Conservation (phyloP, 805 yeast species). For the Huiozyma sinensis region DNA sequence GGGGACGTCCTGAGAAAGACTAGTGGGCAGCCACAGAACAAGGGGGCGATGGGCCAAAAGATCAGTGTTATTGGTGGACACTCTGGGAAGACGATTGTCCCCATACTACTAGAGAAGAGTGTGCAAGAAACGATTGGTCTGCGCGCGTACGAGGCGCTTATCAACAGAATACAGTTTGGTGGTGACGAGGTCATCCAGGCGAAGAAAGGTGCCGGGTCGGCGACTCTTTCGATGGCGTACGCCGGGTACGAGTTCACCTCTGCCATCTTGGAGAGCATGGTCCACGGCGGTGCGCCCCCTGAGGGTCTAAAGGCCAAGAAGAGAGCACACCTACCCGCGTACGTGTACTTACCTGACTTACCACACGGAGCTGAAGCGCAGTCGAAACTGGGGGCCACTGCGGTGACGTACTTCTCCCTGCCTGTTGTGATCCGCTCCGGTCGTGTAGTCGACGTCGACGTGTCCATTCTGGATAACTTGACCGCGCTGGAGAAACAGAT, state of each 20-base stretch:
- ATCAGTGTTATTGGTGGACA: conserved; percentile 76
- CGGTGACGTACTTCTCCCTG: conserved; percentile 43
- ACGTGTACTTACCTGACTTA: conserved; percentile 45
- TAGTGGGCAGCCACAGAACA: conserved; percentile 4
- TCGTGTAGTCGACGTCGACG: conserved; percentile 45
- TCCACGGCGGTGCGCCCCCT: conserved; percentile 5
- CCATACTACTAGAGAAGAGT: conserved; percentile 52
- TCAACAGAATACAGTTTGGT: conserved; percentile 74
- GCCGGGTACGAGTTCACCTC: conserved; percentile 72
- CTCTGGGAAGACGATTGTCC: conserved; percentile 76
- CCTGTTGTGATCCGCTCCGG: conserved; percentile 46
- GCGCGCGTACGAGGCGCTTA: conserved; percentile 44
- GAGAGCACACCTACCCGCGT: conserved; percentile 31
- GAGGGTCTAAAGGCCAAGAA: conserved; percentile 15
- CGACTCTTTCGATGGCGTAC: conserved; percentile 78
- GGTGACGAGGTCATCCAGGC: conserved; percentile 87
- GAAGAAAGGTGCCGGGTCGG: conserved; percentile 75
- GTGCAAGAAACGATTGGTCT: conserved; percentile 28
- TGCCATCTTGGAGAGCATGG: conserved; percentile 36
- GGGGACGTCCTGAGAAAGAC: conserved; percentile 19
- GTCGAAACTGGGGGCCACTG: conserved; percentile 26
- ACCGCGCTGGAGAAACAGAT: conserved; percentile 41
- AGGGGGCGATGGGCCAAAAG: conserved; percentile 39
- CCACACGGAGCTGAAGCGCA: conserved; percentile 37
- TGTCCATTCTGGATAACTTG: conserved; percentile 36